Percentiles rank a stretch among this genome's conserved stretches.
phyloP scores from a whole-genome alignment of 2,329 filamentous ascomycete genomes.

The Fusarium coicis region DNA sequence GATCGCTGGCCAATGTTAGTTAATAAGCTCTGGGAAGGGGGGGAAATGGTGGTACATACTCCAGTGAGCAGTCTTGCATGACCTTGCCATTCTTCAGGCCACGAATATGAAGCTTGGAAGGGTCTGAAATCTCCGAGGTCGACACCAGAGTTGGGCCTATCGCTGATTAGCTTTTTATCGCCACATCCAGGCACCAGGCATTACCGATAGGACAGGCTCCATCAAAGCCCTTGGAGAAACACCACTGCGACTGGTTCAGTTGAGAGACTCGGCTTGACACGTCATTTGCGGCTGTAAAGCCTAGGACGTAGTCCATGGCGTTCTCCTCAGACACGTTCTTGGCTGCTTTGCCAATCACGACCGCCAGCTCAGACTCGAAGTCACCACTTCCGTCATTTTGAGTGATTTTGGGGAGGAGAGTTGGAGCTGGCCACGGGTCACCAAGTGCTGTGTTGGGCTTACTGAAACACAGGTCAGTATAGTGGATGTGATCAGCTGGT shows the following conservation, averaged over 20 bases:
- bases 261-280: not conserved
- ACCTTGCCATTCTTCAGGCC: conserved; percentile 3
- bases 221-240: conserved; percentile 13
- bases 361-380: conserved; percentile 1
- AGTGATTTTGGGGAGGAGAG: not conserved
- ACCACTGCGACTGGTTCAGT: conserved; percentile 5
- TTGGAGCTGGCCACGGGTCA: not conserved
- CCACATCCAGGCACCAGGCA: accelerated
- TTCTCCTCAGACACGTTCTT: conserved; percentile 6
- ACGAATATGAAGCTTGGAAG: not conserved
- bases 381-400: conserved; percentile 11
- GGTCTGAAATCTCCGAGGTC: not conserved
- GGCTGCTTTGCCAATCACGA: conserved; percentile 1
- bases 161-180: not conserved
- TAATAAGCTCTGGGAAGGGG: accelerated
- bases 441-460: conserved; percentile 6
- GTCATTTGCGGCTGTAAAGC: conserved; percentile 2
- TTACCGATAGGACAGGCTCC: conserved; percentile 14
- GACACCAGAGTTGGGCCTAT: not conserved
- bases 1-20: conserved; percentile 51
- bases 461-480: accelerated
- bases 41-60: not conserved
- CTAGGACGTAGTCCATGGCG: not conserved
- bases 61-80: not conserved
- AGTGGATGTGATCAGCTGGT: no score